Evolutionary conservation across 1,139 yeast species (phyloP), one percentile per base, ranked within the genome.

Genomic region (Kodamaea fungicola): DNA sequence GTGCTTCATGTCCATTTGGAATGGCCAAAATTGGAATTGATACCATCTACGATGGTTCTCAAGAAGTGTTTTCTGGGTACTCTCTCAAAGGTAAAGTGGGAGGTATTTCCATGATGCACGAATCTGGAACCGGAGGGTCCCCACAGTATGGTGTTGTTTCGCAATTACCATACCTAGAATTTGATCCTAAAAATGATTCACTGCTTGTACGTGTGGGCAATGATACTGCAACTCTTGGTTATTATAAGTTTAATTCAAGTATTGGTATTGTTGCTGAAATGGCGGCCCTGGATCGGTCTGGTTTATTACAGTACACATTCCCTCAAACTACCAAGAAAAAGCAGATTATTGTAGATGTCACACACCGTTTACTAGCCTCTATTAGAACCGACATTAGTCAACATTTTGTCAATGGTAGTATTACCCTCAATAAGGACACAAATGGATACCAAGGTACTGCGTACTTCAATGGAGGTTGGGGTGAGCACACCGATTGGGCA

Each of bases 101-200:
- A 16, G 71, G 67, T 6, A 50, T 66, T 28, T 62, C 70, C 3
- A 58, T 64, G 64, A 57, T 65, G 61, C 71, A 66, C 42, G 70
- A 63, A 34, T 55, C 63, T 22, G 71, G 72, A 2, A 64, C 68
- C 5, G 71, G 71, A n/a, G 71, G 71, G 8, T 61, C 67, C 2
- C 67, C 66, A 3, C 56, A 60, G 34, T 62, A 61, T 38, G 67
- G 67, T 6, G 57, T 59, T 5, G 63, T 60, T 7, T 43, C 63
- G 2, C 67, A 62, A 42, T 42, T 62, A 12, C 66, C 67, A 3
- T 51, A 50, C 24, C 33, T 47, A 2, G 54, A 50, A 5, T 43
- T 57, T 25, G 54, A 57, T 41, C 38, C 43, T n/a, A 22, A 43
- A 2, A 21, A 13, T 2, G 48, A 50, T 31, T 39, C 45, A 8